A percentile compares a stretch with the other conserved stretches of the same genome.
Conservation (phyloP, 108 stramenopile species). For the Aureococcus anophagefferens region DNA sequence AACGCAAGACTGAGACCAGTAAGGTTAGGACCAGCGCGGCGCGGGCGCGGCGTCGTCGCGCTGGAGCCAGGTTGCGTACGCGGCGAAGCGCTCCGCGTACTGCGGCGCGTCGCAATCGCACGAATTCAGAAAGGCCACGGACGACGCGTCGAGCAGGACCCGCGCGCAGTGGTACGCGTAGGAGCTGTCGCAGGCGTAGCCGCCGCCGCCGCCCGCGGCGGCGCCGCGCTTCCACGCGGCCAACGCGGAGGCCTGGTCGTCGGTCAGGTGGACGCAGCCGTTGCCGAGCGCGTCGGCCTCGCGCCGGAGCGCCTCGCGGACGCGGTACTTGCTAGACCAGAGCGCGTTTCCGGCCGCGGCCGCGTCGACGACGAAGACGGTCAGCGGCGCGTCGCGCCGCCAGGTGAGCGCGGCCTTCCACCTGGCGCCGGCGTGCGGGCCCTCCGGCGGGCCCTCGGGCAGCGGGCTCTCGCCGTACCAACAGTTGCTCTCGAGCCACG, state of each 20-base stretch:
- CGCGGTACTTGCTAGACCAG: not conserved
- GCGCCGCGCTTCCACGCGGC: not conserved
- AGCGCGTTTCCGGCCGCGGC: not conserved
- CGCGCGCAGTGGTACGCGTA: constrained; percentile 5
- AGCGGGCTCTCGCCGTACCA: constrained; percentile 7
- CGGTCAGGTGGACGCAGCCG: not conserved
- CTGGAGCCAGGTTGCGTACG: too few relatives aligned
- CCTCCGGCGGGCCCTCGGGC: not conserved
- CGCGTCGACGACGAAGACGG: constrained; percentile 3
- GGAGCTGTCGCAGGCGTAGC: not conserved
- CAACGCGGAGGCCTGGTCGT: not conserved
- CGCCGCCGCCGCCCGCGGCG: not conserved
- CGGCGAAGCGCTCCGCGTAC: too few relatives aligned
- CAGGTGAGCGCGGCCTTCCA: constrained; percentile 3
- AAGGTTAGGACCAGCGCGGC: too few relatives aligned
- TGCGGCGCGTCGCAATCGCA: not conserved
- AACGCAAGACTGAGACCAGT: too few relatives aligned
- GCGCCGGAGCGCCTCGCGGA: not conserved
- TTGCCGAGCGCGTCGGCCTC: not conserved
- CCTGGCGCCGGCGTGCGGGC: constrained; percentile 2
- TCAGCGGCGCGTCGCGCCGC: not conserved
- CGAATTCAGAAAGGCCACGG: not conserved
- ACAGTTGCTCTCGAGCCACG: not conserved
- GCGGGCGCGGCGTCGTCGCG: too few relatives aligned
- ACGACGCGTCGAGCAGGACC: constrained; percentile 1